phyloP scores from a whole-genome alignment of 768 basidiomycete species.

The Amanita exitialis region DNA sequence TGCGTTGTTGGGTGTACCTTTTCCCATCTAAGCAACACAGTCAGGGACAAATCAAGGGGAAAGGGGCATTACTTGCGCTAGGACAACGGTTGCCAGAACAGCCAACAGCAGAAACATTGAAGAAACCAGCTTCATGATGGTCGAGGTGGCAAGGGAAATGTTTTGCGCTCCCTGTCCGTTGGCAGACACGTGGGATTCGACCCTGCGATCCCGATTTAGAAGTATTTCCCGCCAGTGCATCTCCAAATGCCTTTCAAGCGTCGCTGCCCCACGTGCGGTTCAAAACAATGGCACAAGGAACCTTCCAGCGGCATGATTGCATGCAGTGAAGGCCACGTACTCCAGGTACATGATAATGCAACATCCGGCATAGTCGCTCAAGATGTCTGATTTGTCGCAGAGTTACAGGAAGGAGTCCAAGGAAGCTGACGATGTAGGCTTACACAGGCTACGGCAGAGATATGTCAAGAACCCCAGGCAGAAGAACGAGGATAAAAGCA shows the following conservation, averaged over 20 bases:
- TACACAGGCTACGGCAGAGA: slow-evolving; percentile 57
- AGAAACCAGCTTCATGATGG: slow-evolving; percentile 38
- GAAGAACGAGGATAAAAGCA: slow-evolving; percentile 38
- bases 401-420: slow-evolving; percentile 75
- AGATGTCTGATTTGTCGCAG: slow-evolving; percentile 24
- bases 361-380: slow-evolving; percentile 1
- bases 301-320: slow-evolving; percentile 70
- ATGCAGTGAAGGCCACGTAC: slow-evolving; percentile 87
- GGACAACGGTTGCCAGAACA: slow-evolving; percentile 38
- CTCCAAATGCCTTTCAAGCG: slow-evolving; percentile 46
- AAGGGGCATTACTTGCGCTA: slow-evolving; percentile 42
- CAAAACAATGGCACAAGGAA: slow-evolving; percentile 83
- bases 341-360: slow-evolving; percentile 46
- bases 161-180: not conserved
- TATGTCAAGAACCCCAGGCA: slow-evolving; percentile 47
- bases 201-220: slow-evolving; percentile 5
- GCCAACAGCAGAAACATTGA: slow-evolving; percentile 39
- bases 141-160: not conserved
- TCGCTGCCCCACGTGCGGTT: slow-evolving; percentile 72
- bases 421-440: slow-evolving; percentile 55
- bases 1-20: slow-evolving; percentile 35
- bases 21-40: slow-evolving; percentile 46
- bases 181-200: slow-evolving; percentile 1
- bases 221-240: too few relatives aligned
- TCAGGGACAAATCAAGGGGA: not conserved